Conservation (phyloP, 2,329 filamentous ascomycete genomes). For the Orbilia javanica region DNA sequence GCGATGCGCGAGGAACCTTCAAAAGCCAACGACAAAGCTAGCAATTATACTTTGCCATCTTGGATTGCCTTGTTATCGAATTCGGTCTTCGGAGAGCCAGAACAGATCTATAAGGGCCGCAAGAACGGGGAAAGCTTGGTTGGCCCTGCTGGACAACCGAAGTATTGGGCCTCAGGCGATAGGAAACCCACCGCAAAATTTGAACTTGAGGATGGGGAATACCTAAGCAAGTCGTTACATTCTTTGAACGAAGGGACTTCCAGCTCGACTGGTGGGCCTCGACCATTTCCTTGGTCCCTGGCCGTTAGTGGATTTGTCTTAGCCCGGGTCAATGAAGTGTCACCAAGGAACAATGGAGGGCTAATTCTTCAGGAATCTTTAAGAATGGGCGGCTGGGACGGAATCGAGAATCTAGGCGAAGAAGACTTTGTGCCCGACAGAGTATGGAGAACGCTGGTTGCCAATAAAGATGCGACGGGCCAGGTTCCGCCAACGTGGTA, state of each 20-base stretch:
- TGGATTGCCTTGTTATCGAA: constrained; percentile 62
- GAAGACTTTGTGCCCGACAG: constrained; percentile 60
- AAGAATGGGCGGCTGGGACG: constrained; percentile 59
- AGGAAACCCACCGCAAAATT: constrained; percentile 62
- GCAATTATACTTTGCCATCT: constrained; percentile 61
- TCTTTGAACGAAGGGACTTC: background rate
- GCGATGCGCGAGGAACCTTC: constrained; percentile 61
- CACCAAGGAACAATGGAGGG: constrained; percentile 59
- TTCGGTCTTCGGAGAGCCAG: constrained; percentile 62
- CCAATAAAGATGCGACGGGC: constrained; percentile 40
- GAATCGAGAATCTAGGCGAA: constrained; percentile 3
- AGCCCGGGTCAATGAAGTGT: constrained; percentile 59
- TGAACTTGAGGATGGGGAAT: background rate
- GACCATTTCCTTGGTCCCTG: background rate
- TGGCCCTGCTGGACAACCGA: constrained; percentile 61
- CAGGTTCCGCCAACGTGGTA: constrained; percentile 60
- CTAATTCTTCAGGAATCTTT: constrained; percentile 61
- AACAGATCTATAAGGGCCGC: constrained; percentile 62
- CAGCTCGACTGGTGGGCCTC: too few species aligned
- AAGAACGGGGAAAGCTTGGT: constrained; percentile 65
- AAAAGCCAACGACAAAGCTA: background rate
- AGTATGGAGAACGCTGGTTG: constrained; percentile 60
- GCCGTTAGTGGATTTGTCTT: constrained; percentile 44
- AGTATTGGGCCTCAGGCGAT: constrained; percentile 63
- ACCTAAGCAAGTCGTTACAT: background rate